These are phyloP conservation scores for Agrostemma githago DNA, from an alignment of 148 eudicot species.

Conservation along the genomic window DNA sequence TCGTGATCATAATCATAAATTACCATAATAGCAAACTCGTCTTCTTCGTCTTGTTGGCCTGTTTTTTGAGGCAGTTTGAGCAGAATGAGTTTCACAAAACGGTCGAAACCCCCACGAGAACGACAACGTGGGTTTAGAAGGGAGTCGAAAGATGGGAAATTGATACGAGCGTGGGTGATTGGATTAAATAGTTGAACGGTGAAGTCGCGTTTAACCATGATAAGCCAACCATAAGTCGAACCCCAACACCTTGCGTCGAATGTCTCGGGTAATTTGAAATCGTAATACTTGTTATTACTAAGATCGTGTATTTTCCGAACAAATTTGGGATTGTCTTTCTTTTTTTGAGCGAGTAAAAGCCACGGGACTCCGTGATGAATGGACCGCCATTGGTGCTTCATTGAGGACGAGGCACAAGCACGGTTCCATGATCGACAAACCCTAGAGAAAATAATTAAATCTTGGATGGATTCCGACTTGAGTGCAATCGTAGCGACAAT, in stretches of 20 bases:
- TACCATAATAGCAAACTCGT: constrained; percentile 3
- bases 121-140: not conserved
- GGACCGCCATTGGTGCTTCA: not conserved
- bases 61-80: not conserved
- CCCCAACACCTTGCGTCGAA: not conserved
- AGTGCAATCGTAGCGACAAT: not conserved
- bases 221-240: constrained; percentile 4
- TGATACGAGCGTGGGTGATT: not conserved
- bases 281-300: not conserved
- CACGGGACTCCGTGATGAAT: not conserved
- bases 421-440: constrained; percentile 2
- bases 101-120: not conserved
- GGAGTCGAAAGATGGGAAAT: not conserved
- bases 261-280: not conserved
- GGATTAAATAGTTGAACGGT: not conserved
- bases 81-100: not conserved
- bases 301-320: not conserved
- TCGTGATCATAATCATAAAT: not conserved
- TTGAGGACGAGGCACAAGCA: not conserved
- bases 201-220: not conserved
- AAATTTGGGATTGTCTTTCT: not conserved
- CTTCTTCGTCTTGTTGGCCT: too few species aligned
- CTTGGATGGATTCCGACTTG: not conserved
- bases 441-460: not conserved
- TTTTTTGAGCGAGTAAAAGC: not conserved